Base-by-base conservation (phyloP, 768 basidiomycete genomes). In the Mycena crocata region DNA sequence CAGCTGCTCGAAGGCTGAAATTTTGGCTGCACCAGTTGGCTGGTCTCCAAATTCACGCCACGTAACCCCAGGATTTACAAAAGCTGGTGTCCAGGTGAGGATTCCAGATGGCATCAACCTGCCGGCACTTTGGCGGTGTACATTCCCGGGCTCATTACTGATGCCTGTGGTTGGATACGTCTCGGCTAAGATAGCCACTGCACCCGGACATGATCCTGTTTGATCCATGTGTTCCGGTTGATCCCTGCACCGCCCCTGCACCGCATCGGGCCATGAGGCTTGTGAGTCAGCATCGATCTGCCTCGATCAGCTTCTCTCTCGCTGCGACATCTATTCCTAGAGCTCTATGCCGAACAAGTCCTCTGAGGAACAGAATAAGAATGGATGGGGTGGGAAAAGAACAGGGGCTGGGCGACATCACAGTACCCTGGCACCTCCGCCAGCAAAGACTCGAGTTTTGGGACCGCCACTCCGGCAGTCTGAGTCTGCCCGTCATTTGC, bases 151-250 rank as follows among this genome's bases (percentile, higher is more conserved):
- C n/a, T n/a, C n/a, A n/a, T n/a, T n/a, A n/a, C n/a, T n/a, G n/a
- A n/a, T n/a, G n/a, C n/a, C n/a, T n/a, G n/a, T n/a, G n/a, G n/a
- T n/a, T n/a, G n/a, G n/a, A n/a, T n/a, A n/a, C 35, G 45, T 4
- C 48, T 49, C 48, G 48, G 48, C 48, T 49, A 49, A 13, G 48
- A 49, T 49, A 49, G 48, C 48, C 48, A 50, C 49, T 50, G 49
- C 49, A 50, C 49, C 49, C 49, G 49, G 31, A 31, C 49, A 50
- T 50, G 49, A 50, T 50, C 34, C 51, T 24, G 23, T 5, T 37
- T 52, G 34, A 52, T 52, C 51, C 32, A 35, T 34, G 32, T 23
- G n/a, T 51, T 34, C 32, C 31, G 32, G 31, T 34, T 51, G 48
- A 49, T 49, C 49, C 31, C 8, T 23, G 51, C 51, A 52, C 51